Conservation (phyloP, 2,329 filamentous ascomycete genomes). For the Colletotrichum sp. region DNA sequence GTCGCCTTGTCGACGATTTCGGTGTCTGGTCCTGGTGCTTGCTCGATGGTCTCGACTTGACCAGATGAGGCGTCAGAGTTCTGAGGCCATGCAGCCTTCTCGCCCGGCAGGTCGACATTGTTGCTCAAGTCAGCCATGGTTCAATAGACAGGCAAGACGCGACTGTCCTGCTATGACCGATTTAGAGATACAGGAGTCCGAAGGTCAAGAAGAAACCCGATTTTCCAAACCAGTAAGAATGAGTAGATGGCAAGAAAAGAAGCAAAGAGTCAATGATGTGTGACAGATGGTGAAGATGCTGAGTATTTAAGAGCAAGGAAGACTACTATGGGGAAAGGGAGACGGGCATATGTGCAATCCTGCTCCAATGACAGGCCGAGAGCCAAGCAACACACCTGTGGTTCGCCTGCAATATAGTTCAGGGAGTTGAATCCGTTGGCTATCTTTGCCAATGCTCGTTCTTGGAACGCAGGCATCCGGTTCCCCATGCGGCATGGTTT, state of each 20-base stretch:
- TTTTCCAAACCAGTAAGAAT: neutral
- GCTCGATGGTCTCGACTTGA: slow-evolving; percentile 9
- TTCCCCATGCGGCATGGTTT: neutral
- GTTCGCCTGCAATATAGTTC: neutral
- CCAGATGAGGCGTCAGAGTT: slow-evolving; percentile 25
- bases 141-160: neutral
- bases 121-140: neutral
- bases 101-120: neutral
- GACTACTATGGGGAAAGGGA: neutral
- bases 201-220: neutral
- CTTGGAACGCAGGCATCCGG: neutral
- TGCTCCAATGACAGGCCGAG: neutral
- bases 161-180: neutral
- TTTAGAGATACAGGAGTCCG: neutral
- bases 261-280: neutral
- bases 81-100: slow-evolving; percentile 14
- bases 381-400: neutral
- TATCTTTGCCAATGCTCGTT: neutral
- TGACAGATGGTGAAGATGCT: neutral
- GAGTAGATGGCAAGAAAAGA: neutral
- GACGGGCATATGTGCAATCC: neutral
- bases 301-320: neutral
- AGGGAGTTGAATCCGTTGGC: neutral
- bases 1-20: slow-evolving; percentile 1
- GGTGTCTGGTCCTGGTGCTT: neutral